Evolutionary conservation across 495 filamentous ascomycete genomes (phyloP), one percentile per base, ranked within the genome.

Genomic region (Oidiodendron maius): DNA sequence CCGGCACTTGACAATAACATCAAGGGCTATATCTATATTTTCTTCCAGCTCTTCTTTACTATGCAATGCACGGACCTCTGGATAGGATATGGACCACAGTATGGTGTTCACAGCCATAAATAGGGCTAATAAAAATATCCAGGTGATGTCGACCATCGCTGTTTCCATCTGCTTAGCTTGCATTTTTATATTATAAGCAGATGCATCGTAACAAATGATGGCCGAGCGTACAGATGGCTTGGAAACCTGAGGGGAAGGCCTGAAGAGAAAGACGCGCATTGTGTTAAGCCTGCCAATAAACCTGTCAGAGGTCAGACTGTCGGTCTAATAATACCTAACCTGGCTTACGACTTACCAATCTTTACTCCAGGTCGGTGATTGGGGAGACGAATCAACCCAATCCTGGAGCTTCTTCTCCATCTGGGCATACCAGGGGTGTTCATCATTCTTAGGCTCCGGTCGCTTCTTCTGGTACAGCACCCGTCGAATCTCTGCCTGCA

Each of bases 171-270:
- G 89, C 41, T 84, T 76, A 56, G 75, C 78, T 30, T 87, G 82
- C 65, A 89, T 80, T 46, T 78, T 69, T 51, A 97, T 83, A 60
- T 94, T 89, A 62, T 80, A 86, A 15, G 80, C 68, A 48, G 82
- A 82, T 15, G 85, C 84, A n/a, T 93, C 82, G 60, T 83, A 95
- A 60, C 91, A 96, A 52, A 71, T 82, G 35, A 70, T 66, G 11
- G 90, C 90, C 1, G 91, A 88, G 21, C 73, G 60, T 21, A 80
- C 59, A 0, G 86, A 89, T 9, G 91, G 91, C 51, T 86, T 81
- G 0, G 91, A 87, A 1, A 97, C 76, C 61, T 96, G 91, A 6
- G 91, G 91, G 1, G 87, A 94, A 17, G 91, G 91, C 3, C 91
- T 79, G 60, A 83, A 87, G 45, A 96, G 74, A 44, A 87, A 83